These are phyloP conservation scores for Auriscalpium orientale DNA, from an alignment of 768 basidiomycete species.

Conservation along the genomic window DNA sequence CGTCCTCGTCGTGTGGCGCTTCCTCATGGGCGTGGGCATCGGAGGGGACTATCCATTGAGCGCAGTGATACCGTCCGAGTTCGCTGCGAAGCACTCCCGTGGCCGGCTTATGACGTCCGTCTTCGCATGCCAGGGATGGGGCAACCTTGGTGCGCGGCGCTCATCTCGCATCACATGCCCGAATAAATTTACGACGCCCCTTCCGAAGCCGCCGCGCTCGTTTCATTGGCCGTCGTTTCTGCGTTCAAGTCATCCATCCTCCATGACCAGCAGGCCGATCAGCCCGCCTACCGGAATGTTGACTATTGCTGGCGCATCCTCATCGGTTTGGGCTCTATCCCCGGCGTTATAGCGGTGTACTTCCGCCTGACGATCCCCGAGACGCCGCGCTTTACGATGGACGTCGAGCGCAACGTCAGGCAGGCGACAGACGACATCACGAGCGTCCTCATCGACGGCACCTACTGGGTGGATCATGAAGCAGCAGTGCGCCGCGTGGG, in stretches of 20 bases:
- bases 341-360: slow-evolving; percentile 75
- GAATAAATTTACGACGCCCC: neutral
- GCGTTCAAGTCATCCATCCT: slow-evolving; percentile 63
- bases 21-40: slow-evolving; percentile 76
- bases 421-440: slow-evolving; percentile 72
- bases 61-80: slow-evolving; percentile 86
- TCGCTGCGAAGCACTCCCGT: slow-evolving; percentile 67
- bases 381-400: slow-evolving; percentile 89
- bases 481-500: slow-evolving; percentile 50
- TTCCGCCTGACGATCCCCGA: slow-evolving; percentile 92
- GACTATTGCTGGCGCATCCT: slow-evolving; percentile 83
- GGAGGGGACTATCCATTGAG: slow-evolving; percentile 86
- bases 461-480: slow-evolving; percentile 43
- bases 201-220: slow-evolving; percentile 49
- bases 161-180: neutral
- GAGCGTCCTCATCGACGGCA: slow-evolving; percentile 48
- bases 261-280: slow-evolving; percentile 22
- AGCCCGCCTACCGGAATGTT: slow-evolving; percentile 38
- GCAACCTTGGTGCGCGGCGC: slow-evolving; percentile 55
- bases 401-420: slow-evolving; percentile 76
- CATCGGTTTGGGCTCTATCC: slow-evolving; percentile 82
- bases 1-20: slow-evolving; percentile 77
- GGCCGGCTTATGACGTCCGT: slow-evolving; percentile 88
- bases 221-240: slow-evolving; percentile 53
- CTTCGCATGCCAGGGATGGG: slow-evolving; percentile 84